Evolutionary conservation across 179 eudicot genomes (phyloP).

Genomic region (Patellifolia procumbens): DNA sequence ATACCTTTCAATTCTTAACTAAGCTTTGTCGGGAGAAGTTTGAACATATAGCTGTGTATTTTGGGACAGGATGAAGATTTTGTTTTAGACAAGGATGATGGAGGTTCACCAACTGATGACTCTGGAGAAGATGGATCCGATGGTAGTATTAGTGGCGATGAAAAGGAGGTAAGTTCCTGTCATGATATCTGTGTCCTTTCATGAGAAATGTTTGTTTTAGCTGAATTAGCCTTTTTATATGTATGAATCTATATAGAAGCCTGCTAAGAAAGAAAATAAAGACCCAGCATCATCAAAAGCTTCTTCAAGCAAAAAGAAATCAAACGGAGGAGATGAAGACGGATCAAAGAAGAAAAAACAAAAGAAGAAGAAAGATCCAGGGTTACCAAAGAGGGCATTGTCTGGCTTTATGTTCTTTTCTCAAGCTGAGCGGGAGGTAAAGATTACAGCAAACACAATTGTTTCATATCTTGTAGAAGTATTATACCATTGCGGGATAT

Average conservation of each 20-base stretch:
- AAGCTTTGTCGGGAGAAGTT: not conserved
- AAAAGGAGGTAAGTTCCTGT: conserved; percentile 52
- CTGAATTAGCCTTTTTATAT: not conserved
- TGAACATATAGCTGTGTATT: not conserved
- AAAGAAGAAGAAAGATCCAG: conserved; percentile 93
- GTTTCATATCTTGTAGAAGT: not conserved
- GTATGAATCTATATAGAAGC: conserved; percentile 48
- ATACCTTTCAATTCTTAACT: not conserved
- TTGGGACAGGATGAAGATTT: conserved; percentile 81
- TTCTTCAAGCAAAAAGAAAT: conserved; percentile 57
- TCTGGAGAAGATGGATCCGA: conserved; percentile 80
- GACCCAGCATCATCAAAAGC: conserved; percentile 56
- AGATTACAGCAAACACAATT: conserved; percentile 4
- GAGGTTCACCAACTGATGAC: conserved; percentile 92
- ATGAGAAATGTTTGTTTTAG: too few species aligned
- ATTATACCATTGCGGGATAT: not conserved
- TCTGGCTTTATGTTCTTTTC: conserved; percentile 84
- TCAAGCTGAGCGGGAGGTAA: conserved; percentile 80
- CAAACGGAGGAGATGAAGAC: conserved; percentile 66
- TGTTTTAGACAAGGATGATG: conserved; percentile 76
- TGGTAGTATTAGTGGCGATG: conserved; percentile 67
- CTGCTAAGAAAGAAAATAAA: conserved; percentile 72
- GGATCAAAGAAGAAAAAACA: conserved; percentile 79
- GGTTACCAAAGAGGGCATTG: conserved; percentile 83
- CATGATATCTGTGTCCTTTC: too few species aligned